Evolutionary conservation across 805 yeast species (phyloP), one percentile per base, ranked within the genome.

Genomic region (Pichia pseudocactophila): DNA sequence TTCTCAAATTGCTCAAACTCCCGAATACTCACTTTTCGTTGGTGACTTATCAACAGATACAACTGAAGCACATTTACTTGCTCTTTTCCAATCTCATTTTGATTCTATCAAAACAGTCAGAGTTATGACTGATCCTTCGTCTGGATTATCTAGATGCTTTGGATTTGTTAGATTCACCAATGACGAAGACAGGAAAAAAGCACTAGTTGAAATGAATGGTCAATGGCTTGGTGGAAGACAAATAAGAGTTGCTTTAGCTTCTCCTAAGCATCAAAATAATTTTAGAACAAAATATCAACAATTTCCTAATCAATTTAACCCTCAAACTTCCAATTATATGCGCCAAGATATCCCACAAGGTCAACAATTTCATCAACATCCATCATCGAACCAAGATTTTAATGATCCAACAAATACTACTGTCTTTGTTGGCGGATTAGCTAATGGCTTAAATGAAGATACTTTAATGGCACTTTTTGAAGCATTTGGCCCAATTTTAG

Each of bases 91-190:
- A 58, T 72, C 75, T 34, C 70, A 71, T 44, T 83, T 74, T 62
- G 65, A 66, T 40, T 74, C 85, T 8, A 81, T 83, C 32, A 82
- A 81, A 52, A 82, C 92, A 2, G 92, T 83, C 7, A 66, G 92
- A 46, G 90, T 83, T 10, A 83, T 83, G 90, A 82, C 92, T 0
- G 90, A 83, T 56, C 92, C 92, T 2, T 73, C 83, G 6, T 73
- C 82, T 12, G 89, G 89, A 0, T 73, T 80, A 25, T 79, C 87
- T 2, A 67, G 90, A 50, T 81, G 92, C 53, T 82, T 82, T 62
- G 92, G 92, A 0, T 83, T 83, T 61, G 88, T 83, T 22, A 65
- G 94, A 47, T 83, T 83, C 56, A 73, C 82, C 18, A 76, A 75
- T 50, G 87, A 81, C 49, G 71, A 65, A 33, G 90, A 82, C 52